Conservation (phyloP, 306 rosid genomes). For the Begonia fuchsioides region DNA sequence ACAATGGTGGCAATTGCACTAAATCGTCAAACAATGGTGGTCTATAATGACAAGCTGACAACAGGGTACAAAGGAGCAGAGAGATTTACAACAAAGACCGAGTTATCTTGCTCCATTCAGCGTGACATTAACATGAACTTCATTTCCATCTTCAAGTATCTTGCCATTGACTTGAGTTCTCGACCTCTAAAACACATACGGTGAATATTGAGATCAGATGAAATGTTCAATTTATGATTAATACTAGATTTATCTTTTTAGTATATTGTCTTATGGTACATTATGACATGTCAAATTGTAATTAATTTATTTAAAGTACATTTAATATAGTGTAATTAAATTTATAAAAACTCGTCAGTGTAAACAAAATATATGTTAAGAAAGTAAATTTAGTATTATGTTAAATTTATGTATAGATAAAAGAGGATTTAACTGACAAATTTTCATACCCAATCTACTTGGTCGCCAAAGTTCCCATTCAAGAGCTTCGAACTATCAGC, state of each 20-base stretch:
- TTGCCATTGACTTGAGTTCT: constrained; percentile 90
- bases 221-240: not conserved
- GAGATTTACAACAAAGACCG: constrained; percentile 2
- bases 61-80: constrained; percentile 5
- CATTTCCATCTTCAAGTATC: constrained; percentile 58
- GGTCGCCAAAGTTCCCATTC: constrained; percentile 79
- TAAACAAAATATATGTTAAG: no score
- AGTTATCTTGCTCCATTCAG: constrained; percentile 43
- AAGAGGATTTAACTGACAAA: no score
- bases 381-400: no score
- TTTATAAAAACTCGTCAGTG: no score
- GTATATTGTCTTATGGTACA: no score
- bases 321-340: no score
- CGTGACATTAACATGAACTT: constrained; percentile 47
- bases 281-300: no score
- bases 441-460: constrained; percentile 62
- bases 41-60: not conserved
- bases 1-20: no score
- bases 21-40: no score
- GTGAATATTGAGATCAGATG: not conserved
- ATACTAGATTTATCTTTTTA: no score
- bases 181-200: constrained; percentile 59
- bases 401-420: no score
- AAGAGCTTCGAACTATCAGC: constrained; percentile 84
- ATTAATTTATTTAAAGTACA: no score